Conservation (phyloP, 2,329 filamentous ascomycete species). For the Teratosphaeria nubilosa region DNA sequence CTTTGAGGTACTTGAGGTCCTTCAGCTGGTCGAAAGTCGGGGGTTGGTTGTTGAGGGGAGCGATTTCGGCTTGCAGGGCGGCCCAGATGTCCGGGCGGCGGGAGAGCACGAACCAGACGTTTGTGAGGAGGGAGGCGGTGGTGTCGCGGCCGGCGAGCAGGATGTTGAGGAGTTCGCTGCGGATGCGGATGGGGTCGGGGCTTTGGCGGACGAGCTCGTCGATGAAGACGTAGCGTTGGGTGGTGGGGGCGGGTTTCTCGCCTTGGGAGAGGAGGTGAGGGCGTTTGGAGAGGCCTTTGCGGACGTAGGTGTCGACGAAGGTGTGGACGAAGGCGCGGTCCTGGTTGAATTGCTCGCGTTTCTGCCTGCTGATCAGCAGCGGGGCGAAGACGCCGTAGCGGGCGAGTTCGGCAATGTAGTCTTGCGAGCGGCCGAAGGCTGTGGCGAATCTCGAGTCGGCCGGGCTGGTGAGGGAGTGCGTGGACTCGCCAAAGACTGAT, state of each 20-base stretch:
- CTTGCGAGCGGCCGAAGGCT: constrained; percentile 24
- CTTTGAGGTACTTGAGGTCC: constrained; percentile 33
- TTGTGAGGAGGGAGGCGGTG: constrained; percentile 42
- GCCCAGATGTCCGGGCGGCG: constrained; percentile 22
- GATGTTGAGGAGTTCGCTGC: constrained; percentile 42
- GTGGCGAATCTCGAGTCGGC: constrained; percentile 23
- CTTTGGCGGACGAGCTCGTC: constrained; percentile 36
- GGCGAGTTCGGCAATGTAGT: constrained; percentile 15
- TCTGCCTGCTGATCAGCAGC: constrained; percentile 8
- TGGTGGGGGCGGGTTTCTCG: neutral
- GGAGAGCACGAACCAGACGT: constrained; percentile 30
- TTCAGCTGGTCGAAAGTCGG: constrained; percentile 35
- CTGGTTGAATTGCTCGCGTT: constrained; percentile 28
- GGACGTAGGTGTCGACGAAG: constrained; percentile 39
- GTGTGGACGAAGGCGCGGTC: constrained; percentile 32
- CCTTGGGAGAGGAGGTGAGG: constrained; percentile 13
- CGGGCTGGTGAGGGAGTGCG: constrained; percentile 17
- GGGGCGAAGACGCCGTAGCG: constrained; percentile 16
- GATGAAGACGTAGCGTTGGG: neutral
- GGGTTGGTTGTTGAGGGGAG: constrained; percentile 11
- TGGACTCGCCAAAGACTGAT: constrained; percentile 47
- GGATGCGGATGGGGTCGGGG: constrained; percentile 37
- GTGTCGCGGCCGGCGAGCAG: constrained; percentile 46
- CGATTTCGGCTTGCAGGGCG: constrained; percentile 22
- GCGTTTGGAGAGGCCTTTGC: constrained; percentile 30